Conservation (phyloP, 2,329 filamentous ascomycete genomes). For the Penicillium sp. region DNA sequence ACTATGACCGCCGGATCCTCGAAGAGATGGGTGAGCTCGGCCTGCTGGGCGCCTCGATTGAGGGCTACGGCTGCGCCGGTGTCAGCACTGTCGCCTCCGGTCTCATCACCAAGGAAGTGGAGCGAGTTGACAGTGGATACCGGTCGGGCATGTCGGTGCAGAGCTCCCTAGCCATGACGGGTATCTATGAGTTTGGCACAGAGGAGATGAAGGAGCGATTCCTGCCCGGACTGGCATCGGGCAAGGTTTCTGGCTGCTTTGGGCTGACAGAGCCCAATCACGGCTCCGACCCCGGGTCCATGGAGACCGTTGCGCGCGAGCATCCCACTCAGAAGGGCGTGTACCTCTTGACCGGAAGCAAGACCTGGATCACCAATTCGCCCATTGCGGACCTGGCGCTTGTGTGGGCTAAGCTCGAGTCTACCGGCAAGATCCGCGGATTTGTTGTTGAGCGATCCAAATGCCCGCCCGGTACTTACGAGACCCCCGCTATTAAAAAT, state of each 20-base stretch:
- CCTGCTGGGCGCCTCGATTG: constrained; percentile 80
- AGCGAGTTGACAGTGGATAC: constrained; percentile 88
- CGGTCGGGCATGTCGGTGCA: constrained; percentile 92
- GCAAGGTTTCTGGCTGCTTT: constrained; percentile 80
- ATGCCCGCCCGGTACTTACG: constrained; percentile 83
- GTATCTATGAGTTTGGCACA: constrained; percentile 85
- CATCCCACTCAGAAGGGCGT: constrained; percentile 84
- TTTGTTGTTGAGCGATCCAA: constrained; percentile 85
- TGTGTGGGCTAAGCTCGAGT: constrained; percentile 90
- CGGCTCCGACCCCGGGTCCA: constrained; percentile 84
- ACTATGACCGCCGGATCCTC: constrained; percentile 82
- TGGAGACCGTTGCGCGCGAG: constrained; percentile 84
- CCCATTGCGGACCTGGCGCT: constrained; percentile 83
- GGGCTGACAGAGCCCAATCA: constrained; percentile 92
- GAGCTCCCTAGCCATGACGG: constrained; percentile 89
- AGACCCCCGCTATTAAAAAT: constrained; percentile 89
- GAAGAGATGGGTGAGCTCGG: constrained; percentile 91
- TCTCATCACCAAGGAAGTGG: constrained; percentile 85
- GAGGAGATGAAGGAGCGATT: constrained; percentile 84
- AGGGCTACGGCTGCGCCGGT: constrained; percentile 86
- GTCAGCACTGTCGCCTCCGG: constrained; percentile 86
- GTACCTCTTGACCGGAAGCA: constrained; percentile 74
- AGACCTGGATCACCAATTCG: constrained; percentile 96
- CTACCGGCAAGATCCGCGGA: constrained; percentile 89
- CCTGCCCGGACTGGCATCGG: constrained; percentile 77